Conservation (phyloP, 208 protist genomes). For the Trypanosoma congolense region DNA sequence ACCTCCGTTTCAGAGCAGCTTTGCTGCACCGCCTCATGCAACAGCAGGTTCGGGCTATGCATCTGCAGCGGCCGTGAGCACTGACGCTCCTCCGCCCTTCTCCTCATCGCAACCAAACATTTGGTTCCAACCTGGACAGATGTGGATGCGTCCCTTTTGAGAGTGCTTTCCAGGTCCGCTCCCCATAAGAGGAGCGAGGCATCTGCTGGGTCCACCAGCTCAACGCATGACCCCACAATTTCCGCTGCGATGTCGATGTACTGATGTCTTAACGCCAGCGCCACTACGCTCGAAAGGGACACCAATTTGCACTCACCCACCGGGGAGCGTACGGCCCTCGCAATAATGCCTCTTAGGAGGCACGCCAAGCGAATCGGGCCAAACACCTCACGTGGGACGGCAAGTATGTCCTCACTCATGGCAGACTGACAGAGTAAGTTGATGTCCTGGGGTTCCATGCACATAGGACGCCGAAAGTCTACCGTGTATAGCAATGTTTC, state of each 20-base stretch:
- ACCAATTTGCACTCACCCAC: slow-evolving; percentile 2
- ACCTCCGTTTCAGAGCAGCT: slow-evolving; percentile 11
- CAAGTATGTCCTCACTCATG: neutral
- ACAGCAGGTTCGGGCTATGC: slow-evolving; percentile 15
- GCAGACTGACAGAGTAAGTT: slow-evolving; percentile 4
- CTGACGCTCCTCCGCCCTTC: neutral
- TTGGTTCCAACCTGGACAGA: neutral
- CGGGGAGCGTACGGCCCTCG: neutral
- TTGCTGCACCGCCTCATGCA: slow-evolving; percentile 17
- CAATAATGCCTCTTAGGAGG: neutral
- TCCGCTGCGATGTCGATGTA: slow-evolving; percentile 14
- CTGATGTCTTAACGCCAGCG: slow-evolving; percentile 12
- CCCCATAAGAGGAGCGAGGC: slow-evolving; percentile 12
- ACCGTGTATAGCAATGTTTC: slow-evolving; percentile 7
- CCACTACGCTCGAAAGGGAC: slow-evolving; percentile 13
- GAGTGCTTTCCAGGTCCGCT: slow-evolving; percentile 3
- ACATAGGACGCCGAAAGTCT: slow-evolving; percentile 9
- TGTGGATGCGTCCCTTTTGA: neutral
- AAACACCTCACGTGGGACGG: slow-evolving; percentile 10
- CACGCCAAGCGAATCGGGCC: slow-evolving; percentile 11
- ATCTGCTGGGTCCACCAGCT: slow-evolving; percentile 9
- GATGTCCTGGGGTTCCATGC: neutral
- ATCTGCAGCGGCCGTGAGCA: neutral
- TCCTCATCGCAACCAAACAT: neutral
- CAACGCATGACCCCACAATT: slow-evolving; percentile 15